phyloP scores from a whole-genome alignment of 2,329 filamentous ascomycete species.

The Microdochium paspali region DNA sequence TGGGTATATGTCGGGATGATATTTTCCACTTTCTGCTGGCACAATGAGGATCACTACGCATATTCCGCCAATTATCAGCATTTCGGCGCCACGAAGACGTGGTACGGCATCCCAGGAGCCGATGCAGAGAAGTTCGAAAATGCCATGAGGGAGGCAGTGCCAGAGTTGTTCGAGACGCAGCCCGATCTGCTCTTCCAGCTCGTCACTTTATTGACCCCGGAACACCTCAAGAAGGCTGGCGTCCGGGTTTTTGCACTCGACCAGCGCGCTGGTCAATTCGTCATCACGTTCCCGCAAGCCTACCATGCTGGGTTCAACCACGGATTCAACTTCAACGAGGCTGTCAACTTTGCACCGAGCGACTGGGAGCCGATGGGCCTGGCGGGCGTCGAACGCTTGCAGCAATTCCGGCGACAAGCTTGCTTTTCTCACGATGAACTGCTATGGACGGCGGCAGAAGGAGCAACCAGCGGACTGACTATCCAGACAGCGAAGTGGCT shows the following conservation, averaged over 20 bases:
- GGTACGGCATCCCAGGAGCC: constrained; percentile 94
- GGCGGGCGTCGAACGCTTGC: constrained; percentile 74
- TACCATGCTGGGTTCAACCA: constrained; percentile 99
- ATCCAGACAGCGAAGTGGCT: constrained; percentile 96
- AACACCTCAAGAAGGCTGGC: constrained; percentile 85
- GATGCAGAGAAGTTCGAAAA: constrained; percentile 92
- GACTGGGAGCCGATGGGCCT: constrained; percentile 95
- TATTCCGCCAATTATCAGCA: constrained; percentile 99
- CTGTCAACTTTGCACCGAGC: constrained; percentile 89
- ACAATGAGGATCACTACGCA: constrained; percentile 96
- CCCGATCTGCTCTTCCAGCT: constrained; percentile 94
- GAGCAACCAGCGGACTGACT: constrained; percentile 54
- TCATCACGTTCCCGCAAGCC: constrained; percentile 92
- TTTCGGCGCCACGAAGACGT: constrained; percentile 95
- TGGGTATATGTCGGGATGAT: constrained; percentile 99
- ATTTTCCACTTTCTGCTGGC: constrained; percentile 99
- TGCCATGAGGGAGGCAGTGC: constrained; percentile 90
- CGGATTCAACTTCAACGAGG: constrained; percentile 98
- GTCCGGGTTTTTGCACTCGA: constrained; percentile 93
- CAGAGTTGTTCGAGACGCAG: constrained; percentile 93
- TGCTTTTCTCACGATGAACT: constrained; percentile 98
- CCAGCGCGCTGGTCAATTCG: constrained; percentile 89
- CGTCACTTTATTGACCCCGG: constrained; percentile 89
- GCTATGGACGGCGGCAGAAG: constrained; percentile 79
- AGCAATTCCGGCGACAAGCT: constrained; percentile 80